phyloP scores from a whole-genome alignment of 495 filamentous ascomycete species.

The Xylaria acuta region DNA sequence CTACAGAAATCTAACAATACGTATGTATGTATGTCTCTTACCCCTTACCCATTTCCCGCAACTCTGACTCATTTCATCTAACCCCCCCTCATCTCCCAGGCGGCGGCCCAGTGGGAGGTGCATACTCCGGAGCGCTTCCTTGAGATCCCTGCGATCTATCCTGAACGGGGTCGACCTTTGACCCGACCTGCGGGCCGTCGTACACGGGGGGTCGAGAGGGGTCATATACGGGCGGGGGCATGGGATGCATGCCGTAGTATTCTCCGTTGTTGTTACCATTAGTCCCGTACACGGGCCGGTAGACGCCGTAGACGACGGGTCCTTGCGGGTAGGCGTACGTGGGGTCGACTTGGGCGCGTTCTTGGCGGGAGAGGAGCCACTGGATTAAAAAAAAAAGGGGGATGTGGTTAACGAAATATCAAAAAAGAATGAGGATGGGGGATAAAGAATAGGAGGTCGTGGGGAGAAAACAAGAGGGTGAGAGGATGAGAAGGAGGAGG shows the following conservation, averaged over 20 bases:
- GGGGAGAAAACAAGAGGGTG: too few relatives aligned
- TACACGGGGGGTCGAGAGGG: slow-evolving; percentile 56
- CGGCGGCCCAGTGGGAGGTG: slow-evolving; percentile 55
- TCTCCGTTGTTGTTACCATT: slow-evolving; percentile 21
- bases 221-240: slow-evolving; percentile 63
- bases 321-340: slow-evolving; percentile 52
- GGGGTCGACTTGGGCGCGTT: slow-evolving; percentile 62
- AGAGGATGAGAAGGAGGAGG: background rate
- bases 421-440: too few relatives aligned
- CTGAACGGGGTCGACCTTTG: slow-evolving; percentile 66
- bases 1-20: too few relatives aligned
- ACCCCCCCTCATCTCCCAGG: slow-evolving; percentile 29
- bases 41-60: background rate
- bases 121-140: slow-evolving; percentile 42
- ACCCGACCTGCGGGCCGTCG: slow-evolving; percentile 61
- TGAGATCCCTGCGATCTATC: slow-evolving; percentile 37
- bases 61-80: too few relatives aligned
- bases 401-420: background rate
- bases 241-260: slow-evolving; percentile 62
- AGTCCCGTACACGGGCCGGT: slow-evolving; percentile 31
- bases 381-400: slow-evolving; percentile 31
- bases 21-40: too few relatives aligned
- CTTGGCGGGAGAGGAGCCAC: slow-evolving; percentile 66
- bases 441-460: too few relatives aligned
- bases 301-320: slow-evolving; percentile 37